These are phyloP conservation scores for Dactylonectria macrodidyma DNA, from an alignment of 2,329 filamentous ascomycete species.

Conservation along the genomic window DNA sequence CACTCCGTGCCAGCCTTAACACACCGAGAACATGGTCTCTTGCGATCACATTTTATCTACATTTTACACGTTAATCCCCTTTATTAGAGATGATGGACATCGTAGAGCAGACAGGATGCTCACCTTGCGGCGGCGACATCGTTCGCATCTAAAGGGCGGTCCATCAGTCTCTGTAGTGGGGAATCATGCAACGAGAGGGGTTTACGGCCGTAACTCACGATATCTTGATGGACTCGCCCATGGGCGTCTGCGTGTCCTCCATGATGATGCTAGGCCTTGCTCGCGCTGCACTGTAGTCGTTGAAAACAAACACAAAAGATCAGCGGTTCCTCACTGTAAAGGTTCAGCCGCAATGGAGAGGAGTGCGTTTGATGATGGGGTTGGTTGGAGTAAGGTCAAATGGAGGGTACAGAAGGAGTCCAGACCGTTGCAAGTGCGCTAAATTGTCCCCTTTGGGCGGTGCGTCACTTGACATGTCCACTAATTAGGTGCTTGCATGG, in stretches of 20 bases:
- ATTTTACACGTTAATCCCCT: constrained; percentile 28
- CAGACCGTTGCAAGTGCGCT: constrained; percentile 29
- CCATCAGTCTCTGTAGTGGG: constrained; percentile 11
- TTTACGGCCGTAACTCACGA: constrained; percentile 49
- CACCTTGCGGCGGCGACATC: constrained; percentile 62
- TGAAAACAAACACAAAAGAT: background rate
- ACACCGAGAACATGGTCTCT: constrained; percentile 65
- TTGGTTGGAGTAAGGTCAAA: constrained; percentile 18
- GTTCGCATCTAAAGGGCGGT: constrained; percentile 55
- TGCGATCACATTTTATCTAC: constrained; percentile 68
- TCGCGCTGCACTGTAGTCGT: background rate
- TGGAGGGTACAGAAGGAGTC: background rate
- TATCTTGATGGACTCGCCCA: constrained; percentile 55
- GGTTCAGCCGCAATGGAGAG: constrained; percentile 19
- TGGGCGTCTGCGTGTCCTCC: constrained; percentile 54
- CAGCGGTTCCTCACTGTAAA: background rate
- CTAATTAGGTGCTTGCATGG: constrained; percentile 4
- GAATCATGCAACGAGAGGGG: constrained; percentile 16
- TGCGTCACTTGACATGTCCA: constrained; percentile 41
- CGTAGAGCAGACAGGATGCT: constrained; percentile 6
- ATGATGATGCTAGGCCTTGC: constrained; percentile 34
- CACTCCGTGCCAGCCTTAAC: constrained; percentile 58
- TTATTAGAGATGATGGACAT: background rate
- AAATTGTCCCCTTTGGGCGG: constrained; percentile 29
- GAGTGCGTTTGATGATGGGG: constrained; percentile 29